Conservation (phyloP, 2,329 filamentous ascomycete species). For the Berkeleyomyces basicola region DNA sequence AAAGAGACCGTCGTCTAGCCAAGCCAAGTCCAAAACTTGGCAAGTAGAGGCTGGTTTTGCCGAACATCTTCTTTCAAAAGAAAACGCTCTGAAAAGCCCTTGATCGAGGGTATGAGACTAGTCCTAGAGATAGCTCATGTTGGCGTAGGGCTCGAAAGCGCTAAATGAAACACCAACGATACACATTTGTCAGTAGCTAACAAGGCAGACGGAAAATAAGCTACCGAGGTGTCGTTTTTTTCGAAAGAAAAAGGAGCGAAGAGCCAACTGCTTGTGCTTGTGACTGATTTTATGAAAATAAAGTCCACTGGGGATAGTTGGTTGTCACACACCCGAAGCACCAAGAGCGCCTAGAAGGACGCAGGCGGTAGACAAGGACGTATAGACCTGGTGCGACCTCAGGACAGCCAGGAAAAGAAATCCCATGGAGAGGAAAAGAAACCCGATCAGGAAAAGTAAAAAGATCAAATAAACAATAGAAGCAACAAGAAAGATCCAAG, state of each 20-base stretch:
- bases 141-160: background rate
- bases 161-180: background rate
- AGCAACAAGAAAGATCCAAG: constrained; percentile 14
- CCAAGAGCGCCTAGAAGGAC: background rate
- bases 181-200: background rate
- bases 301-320: background rate
- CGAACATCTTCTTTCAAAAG: background rate
- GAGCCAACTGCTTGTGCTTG: background rate
- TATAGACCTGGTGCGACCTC: background rate
- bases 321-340: background rate
- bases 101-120: background rate
- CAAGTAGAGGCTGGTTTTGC: background rate
- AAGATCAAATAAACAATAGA: constrained; percentile 15
- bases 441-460: constrained; percentile 7
- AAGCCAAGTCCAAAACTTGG: background rate
- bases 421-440: background rate
- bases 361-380: background rate
- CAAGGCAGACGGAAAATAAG: background rate
- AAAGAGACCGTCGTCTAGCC: background rate
- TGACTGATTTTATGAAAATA: background rate
- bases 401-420: background rate
- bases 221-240: background rate
- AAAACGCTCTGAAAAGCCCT: background rate
- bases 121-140: background rate
- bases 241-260: background rate